Conservation (phyloP, 371 early-diverging fungal species). For the Thermomucor indicae-seudaticae region DNA sequence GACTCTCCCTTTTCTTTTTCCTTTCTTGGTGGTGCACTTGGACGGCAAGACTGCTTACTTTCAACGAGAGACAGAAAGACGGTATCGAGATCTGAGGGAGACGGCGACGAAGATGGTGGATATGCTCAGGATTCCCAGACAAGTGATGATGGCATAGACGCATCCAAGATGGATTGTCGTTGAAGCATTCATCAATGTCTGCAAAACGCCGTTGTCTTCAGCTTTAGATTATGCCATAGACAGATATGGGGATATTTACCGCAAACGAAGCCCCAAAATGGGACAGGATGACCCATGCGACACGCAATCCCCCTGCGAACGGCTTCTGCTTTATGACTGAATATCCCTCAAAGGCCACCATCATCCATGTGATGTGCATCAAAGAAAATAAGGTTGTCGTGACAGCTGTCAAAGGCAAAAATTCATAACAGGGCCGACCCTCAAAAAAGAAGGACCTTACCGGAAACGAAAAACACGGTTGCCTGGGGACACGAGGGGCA, state of each 20-base stretch:
- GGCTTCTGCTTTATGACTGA: conserved; percentile 13
- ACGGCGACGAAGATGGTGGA: conserved; percentile 27
- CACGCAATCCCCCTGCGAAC: conserved; percentile 18
- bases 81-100: conserved; percentile 27
- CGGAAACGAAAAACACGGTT: conserved; percentile 61
- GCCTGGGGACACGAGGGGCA: conserved; percentile 61
- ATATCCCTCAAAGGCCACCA: conserved; percentile 68
- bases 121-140: conserved; percentile 32
- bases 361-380: conserved; percentile 70
- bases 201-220: background rate
- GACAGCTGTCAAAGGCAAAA: no score
- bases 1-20: no score
- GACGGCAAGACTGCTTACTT: conserved; percentile 1
- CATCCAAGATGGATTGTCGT: conserved; percentile 40
- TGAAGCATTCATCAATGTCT: conserved; percentile 50
- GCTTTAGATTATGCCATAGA: background rate
- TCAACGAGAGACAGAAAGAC: background rate
- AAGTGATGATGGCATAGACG: conserved; percentile 44
- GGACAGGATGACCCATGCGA: conserved; percentile 47
- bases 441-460: no score
- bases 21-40: no score
- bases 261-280: conserved; percentile 65
- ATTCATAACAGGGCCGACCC: no score
- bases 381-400: conserved; percentile 67
- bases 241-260: conserved; percentile 14